A percentile compares a stretch with the other conserved stretches of the same genome.
phyloP scores from a whole-genome alignment of 164 flowering plant genomes.

The Tinospora cordifolia region DNA sequence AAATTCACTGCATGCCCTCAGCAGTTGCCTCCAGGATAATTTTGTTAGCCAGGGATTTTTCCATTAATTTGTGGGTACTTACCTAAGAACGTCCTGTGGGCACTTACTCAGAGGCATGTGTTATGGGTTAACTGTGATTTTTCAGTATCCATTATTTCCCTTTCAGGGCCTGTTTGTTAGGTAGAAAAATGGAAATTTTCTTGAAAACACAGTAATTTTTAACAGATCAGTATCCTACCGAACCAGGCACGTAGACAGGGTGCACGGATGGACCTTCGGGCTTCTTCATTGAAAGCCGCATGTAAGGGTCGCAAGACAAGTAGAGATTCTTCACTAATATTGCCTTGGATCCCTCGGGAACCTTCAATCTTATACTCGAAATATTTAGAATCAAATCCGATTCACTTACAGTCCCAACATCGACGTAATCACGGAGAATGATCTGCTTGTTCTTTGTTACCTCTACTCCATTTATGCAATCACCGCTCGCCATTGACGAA shows the following conservation, averaged over 20 bases:
- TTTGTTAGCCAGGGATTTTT: too few relatives aligned
- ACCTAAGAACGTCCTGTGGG: too few relatives aligned
- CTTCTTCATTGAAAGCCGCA: conserved; percentile 14
- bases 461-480: neutral
- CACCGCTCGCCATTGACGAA: too few relatives aligned
- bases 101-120: too few relatives aligned
- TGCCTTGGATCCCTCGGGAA: conserved; percentile 16
- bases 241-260: conserved; percentile 12
- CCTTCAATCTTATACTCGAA: conserved; percentile 10
- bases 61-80: too few relatives aligned
- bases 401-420: conserved; percentile 19
- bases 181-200: too few relatives aligned
- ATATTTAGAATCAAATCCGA: conserved; percentile 19
- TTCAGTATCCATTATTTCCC: too few relatives aligned
- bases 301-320: conserved; percentile 27
- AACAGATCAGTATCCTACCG: conserved; percentile 16
- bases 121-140: too few relatives aligned
- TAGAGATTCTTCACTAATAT: conserved; percentile 26
- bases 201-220: too few relatives aligned
- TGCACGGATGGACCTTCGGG: neutral
- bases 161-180: too few relatives aligned
- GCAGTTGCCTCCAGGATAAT: too few relatives aligned
- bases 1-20: too few relatives aligned
- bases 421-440: conserved; percentile 16
- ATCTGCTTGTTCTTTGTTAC: conserved; percentile 25